phyloP scores from a whole-genome alignment of 495 filamentous ascomycete species.

The Friedmanniomyces endolithicus region DNA sequence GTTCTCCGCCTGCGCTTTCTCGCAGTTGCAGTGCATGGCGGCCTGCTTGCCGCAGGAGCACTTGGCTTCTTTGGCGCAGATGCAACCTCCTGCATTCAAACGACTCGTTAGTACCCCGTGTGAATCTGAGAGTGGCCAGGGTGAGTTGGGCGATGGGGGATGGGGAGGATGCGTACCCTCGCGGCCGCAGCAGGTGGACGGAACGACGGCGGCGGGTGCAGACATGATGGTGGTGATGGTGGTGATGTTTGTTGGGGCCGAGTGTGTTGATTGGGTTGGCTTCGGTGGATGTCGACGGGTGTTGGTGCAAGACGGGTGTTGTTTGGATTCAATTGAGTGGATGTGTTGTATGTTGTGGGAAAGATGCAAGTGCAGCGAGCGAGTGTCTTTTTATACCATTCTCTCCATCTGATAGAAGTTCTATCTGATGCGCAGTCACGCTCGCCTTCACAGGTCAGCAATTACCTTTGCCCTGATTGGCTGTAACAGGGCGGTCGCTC shows the following conservation, averaged over 20 bases:
- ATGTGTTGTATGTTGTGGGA: no score
- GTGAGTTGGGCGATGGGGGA: background rate
- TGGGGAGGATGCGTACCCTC: conserved; percentile 20
- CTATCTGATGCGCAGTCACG: background rate
- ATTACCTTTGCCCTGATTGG: no score
- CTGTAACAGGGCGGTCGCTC: no score
- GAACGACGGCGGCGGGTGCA: conserved; percentile 32
- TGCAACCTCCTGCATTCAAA: conserved; percentile 30
- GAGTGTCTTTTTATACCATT: background rate
- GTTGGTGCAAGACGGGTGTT: background rate
- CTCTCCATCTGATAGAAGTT: background rate
- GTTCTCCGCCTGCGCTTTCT: conserved; percentile 68
- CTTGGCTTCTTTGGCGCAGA: conserved; percentile 39
- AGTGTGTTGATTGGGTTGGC: background rate
- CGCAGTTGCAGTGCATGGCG: conserved; percentile 77
- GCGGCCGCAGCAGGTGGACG: conserved; percentile 54
- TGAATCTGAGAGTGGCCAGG: background rate
- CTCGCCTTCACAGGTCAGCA: background rate
- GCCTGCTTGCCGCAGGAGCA: conserved; percentile 85
- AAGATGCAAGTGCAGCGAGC: background rate
- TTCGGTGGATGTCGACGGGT: background rate
- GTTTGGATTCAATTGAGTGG: background rate
- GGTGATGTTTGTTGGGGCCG: background rate
- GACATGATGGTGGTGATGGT: background rate
- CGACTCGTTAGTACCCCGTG: background rate